These are phyloP conservation scores for Globisporangium barbulae DNA, from an alignment of 352 stramenopile species.

Conservation along the genomic window DNA sequence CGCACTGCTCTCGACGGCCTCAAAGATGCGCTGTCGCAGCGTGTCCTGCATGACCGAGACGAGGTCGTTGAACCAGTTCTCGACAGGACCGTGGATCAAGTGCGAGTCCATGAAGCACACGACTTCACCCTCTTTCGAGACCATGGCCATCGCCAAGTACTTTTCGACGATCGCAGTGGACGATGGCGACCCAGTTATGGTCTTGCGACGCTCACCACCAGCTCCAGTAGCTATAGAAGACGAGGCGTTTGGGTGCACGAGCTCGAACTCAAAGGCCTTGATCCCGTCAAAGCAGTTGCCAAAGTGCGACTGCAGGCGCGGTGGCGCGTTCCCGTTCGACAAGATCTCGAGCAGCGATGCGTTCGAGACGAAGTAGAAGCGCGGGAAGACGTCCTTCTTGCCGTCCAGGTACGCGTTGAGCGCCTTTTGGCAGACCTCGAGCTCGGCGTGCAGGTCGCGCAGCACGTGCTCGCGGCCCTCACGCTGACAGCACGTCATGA, in stretches of 20 bases:
- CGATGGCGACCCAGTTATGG: constrained; percentile 13
- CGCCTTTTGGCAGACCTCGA: constrained; percentile 95
- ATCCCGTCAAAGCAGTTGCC: constrained; percentile 92
- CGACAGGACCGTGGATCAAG: constrained; percentile 83
- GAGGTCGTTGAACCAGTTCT: constrained; percentile 94
- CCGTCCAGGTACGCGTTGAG: constrained; percentile 95
- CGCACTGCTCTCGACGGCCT: constrained; percentile 91
- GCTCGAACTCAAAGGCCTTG: constrained; percentile 70
- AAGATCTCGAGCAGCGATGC: constrained; percentile 94
- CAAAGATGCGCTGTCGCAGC: constrained; percentile 77
- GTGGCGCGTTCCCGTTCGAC: constrained; percentile 89
- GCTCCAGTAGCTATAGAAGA: background rate
- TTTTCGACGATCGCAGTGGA: constrained; percentile 23
- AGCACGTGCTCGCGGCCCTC: constrained; percentile 82
- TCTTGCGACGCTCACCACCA: background rate
- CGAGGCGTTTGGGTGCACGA: constrained; percentile 20
- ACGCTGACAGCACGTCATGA: constrained; percentile 67
- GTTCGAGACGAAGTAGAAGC: constrained; percentile 97
- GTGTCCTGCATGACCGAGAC: constrained; percentile 93
- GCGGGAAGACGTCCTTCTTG: constrained; percentile 95
- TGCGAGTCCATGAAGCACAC: constrained; percentile 81
- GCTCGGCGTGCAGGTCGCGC: constrained; percentile 77
- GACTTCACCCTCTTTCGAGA: constrained; percentile 95
- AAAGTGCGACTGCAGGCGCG: constrained; percentile 86
- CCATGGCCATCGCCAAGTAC: constrained; percentile 89